These are phyloP conservation scores for Gossypium australe DNA, from an alignment of 345 rosid species.

Conservation along the genomic window DNA sequence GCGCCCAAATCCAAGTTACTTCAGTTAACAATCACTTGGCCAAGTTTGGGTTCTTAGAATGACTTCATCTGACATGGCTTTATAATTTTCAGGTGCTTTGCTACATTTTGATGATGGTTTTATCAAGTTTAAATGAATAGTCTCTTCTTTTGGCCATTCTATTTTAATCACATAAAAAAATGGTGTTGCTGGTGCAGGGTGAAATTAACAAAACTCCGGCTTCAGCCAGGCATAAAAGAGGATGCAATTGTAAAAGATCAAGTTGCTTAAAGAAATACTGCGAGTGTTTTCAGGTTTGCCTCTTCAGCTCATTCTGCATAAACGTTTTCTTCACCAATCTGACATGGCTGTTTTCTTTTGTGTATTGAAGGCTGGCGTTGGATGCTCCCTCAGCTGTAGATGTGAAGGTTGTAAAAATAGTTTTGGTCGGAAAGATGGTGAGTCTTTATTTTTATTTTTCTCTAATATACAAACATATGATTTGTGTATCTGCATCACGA, in stretches of 20 bases:
- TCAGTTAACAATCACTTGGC: background rate
- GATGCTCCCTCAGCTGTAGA: conserved; percentile 65
- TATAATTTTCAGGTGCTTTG: background rate
- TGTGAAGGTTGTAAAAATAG: conserved; percentile 63
- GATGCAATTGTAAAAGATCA: conserved; percentile 82
- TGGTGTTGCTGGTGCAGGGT: conserved; percentile 31
- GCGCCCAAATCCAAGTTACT: too few species aligned
- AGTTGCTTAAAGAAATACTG: conserved; percentile 75
- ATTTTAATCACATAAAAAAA: background rate
- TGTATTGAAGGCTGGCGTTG: conserved; percentile 51
- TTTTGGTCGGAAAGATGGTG: conserved; percentile 44
- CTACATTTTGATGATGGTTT: conserved; percentile 8
- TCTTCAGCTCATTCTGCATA: conserved; percentile 7
- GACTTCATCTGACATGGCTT: background rate
- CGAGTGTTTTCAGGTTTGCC: conserved; percentile 66
- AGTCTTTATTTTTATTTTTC: conserved; percentile 1
- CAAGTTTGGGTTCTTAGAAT: background rate
- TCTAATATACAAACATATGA: background rate
- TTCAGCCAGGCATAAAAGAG: conserved; percentile 72
- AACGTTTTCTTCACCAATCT: conserved; percentile 8
- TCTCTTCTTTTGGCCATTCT: conserved; percentile 1
- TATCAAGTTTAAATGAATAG: background rate
- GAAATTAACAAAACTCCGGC: conserved; percentile 60
- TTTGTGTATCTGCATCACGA: background rate
- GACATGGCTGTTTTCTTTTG: conserved; percentile 19